Conservation (phyloP, 148 eudicot genomes). For the Silene latifolia region DNA sequence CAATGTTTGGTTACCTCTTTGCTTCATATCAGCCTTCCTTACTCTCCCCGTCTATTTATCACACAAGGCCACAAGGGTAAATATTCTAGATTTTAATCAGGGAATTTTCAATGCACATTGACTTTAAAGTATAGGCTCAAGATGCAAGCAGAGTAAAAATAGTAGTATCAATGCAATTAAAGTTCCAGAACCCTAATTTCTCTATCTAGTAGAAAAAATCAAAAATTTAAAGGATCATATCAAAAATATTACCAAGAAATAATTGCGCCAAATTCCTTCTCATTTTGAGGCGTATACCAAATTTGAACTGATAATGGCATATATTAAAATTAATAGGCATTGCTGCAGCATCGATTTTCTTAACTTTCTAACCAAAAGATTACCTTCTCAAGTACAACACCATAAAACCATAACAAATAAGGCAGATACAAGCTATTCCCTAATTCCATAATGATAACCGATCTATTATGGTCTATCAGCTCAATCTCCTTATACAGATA, state of each 20-base stretch:
- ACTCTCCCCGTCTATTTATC: conserved; percentile 62
- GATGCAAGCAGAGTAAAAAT: conserved; percentile 8
- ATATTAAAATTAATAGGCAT: background rate
- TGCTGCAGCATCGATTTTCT: conserved; percentile 2
- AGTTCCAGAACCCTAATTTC: conserved; percentile 13
- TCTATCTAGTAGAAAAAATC: conserved; percentile 11
- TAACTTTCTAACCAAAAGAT: conserved; percentile 7
- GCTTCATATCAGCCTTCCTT: conserved; percentile 39
- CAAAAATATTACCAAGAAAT: conserved; percentile 11
- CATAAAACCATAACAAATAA: background rate
- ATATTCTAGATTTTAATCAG: conserved; percentile 9
- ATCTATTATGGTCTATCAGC: conserved; percentile 3
- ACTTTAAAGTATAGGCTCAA: background rate
- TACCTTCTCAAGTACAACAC: background rate
- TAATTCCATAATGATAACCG: conserved; percentile 8
- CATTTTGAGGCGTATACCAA: conserved; percentile 3
- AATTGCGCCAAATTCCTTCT: background rate
- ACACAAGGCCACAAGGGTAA: conserved; percentile 10
- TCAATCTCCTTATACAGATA: background rate
- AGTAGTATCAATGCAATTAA: conserved; percentile 20
- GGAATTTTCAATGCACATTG: background rate
- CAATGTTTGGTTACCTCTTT: conserved; percentile 31
- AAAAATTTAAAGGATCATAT: conserved; percentile 3
- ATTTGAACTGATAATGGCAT: background rate
- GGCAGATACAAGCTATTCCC: conserved; percentile 5